phyloP scores from a whole-genome alignment of 2,329 filamentous ascomycete species.

The Neophaeococcomyces mojaviensis region DNA sequence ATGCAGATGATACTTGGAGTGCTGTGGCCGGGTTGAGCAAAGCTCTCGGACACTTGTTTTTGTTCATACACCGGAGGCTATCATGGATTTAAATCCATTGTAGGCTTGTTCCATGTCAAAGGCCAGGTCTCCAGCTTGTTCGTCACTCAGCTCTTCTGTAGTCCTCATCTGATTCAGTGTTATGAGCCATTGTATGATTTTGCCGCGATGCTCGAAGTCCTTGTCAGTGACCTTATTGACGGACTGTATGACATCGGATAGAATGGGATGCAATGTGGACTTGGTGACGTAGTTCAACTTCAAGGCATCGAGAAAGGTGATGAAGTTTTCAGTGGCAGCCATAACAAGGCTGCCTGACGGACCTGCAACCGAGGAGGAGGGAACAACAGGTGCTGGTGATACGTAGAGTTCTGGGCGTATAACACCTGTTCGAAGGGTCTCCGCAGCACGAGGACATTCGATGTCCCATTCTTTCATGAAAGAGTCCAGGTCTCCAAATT shows the following conservation, averaged over 20 bases:
- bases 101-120: constrained; percentile 94
- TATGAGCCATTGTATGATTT: constrained; percentile 98
- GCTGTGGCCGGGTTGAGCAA: too few relatives aligned
- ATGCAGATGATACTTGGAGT: neutral
- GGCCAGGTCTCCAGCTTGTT: constrained; percentile 80
- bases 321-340: constrained; percentile 94
- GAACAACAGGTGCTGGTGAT: constrained; percentile 16
- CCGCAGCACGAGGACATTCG: constrained; percentile 87
- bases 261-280: constrained; percentile 87
- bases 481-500: constrained; percentile 78
- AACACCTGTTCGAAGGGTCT: constrained; percentile 84
- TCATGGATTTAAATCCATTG: constrained; percentile 67
- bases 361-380: constrained; percentile 23
- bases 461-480: constrained; percentile 93
- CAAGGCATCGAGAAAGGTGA: constrained; percentile 92
- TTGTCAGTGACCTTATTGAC: constrained; percentile 94
- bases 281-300: constrained; percentile 89
- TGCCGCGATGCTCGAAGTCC: constrained; percentile 90
- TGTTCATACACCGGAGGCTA: neutral
- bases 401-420: constrained; percentile 51
- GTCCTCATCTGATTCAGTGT: constrained; percentile 96
- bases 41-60: too few relatives aligned
- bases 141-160: constrained; percentile 78
- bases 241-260: constrained; percentile 92
- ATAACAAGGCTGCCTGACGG: constrained; percentile 64